Base-by-base conservation (phyloP, 208 protist genomes). In the Leishmania gerbilli region DNA sequence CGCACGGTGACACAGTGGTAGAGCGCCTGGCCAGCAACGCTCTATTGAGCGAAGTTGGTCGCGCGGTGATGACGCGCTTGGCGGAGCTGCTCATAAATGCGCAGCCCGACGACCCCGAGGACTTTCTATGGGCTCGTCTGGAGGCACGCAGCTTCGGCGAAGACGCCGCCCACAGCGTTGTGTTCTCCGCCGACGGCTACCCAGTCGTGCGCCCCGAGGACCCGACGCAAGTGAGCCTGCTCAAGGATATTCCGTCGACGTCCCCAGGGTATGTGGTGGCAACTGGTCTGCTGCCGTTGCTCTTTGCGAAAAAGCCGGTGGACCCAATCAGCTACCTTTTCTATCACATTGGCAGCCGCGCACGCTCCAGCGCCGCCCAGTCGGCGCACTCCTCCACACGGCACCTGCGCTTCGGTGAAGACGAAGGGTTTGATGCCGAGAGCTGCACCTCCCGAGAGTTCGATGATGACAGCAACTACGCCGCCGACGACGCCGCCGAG, bases 281-380 rank as follows among this genome's bases (percentile, higher is more conserved):
- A 19, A 82, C 76, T 7, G 83, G 77, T 71, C 31, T 93, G 45
- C 51, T 95, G 9, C 82, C 87, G n/a, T n/a, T 78, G 21, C 79
- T 94, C 45, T 92, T 95, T 51, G 87, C 88, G 7, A 91, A 89
- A 71, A 93, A 93, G 79, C 92, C 92, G 56, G 80, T 84, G 3
- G 79, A 90, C 49, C 90, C 92, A 27, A 89, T 94, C 71, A 90
- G 85, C 77, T 95, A 92, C 86, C 87, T 95, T 51, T 91, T 89
- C 79, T 81, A 91, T 64, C 87, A 94, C 81, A 71, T 93, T 40
- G 78, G 71, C 56, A 84, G 79, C 71, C 89, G 88, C 40, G 60
- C 83, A 17, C 87, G 83, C 51, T 83, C 83, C 37, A 89, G 81
- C 69, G 75, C 68, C 24, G 82, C 85, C 24, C 69, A 79, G 51